Percentiles rank a stretch among this genome's conserved stretches.
These are phyloP conservation scores for Podosphaera xanthii DNA, from an alignment of 2,329 filamentous ascomycete species.

Conservation along the genomic window DNA sequence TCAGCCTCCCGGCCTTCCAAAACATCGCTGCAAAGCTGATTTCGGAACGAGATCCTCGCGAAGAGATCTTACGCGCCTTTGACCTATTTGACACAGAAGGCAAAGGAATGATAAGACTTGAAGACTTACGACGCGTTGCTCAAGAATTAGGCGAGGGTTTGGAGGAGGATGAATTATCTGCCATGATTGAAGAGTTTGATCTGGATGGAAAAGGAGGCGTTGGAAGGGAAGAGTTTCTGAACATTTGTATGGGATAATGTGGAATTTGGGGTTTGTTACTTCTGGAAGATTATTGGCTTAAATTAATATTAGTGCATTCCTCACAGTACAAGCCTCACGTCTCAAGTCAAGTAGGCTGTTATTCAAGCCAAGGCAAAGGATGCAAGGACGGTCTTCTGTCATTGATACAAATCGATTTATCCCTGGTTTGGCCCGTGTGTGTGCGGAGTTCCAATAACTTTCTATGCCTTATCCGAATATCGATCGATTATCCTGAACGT, in stretches of 20 bases:
- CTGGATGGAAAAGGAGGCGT: slow-evolving; percentile 73
- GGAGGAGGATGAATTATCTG: slow-evolving; percentile 74
- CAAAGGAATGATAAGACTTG: slow-evolving; percentile 78
- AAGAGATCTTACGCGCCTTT: slow-evolving; percentile 82
- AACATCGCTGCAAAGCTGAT: slow-evolving; percentile 62
- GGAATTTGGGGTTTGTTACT: too few species aligned
- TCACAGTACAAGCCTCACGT: too few species aligned
- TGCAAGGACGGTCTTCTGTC: too few species aligned
- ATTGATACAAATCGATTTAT: too few species aligned
- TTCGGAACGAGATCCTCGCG: slow-evolving; percentile 58
- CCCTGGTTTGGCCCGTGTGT: too few species aligned
- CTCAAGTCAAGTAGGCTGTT: too few species aligned
- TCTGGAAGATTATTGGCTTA: background rate
- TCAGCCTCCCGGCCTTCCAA: slow-evolving; percentile 52
- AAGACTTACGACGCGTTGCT: slow-evolving; percentile 70
- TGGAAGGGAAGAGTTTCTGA: slow-evolving; percentile 39
- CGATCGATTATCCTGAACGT: too few species aligned
- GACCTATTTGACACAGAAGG: slow-evolving; percentile 76
- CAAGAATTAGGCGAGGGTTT: slow-evolving; percentile 80
- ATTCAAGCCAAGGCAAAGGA: too few species aligned
- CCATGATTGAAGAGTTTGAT: slow-evolving; percentile 98
- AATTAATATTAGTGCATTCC: too few species aligned
- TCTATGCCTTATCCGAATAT: too few species aligned
- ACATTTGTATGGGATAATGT: slow-evolving; percentile 17
- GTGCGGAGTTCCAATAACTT: too few species aligned